Conservation (phyloP, 2,329 filamentous ascomycete species). For the Stagonosporopsis vannaccii region DNA sequence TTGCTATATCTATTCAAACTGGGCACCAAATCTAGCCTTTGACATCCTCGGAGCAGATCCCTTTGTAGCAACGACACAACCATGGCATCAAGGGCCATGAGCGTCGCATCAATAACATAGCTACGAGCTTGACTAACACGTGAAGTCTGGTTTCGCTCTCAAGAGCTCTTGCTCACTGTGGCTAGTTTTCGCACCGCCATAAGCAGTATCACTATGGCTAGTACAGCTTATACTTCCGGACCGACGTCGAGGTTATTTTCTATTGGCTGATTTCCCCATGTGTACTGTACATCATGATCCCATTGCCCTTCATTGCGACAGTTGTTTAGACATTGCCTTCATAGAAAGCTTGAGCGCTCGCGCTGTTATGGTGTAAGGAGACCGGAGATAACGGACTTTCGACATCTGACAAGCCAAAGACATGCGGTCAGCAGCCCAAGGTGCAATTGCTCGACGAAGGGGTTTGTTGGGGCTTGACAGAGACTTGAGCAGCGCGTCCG, state of each 20-base stretch:
- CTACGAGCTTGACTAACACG: background rate
- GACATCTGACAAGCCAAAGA: background rate
- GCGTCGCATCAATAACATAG: background rate
- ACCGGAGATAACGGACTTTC: background rate
- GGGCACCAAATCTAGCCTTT: background rate
- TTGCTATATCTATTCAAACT: background rate
- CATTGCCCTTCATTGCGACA: background rate
- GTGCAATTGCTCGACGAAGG: background rate
- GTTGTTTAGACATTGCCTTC: background rate
- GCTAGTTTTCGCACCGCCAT: background rate
- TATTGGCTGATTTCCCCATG: background rate
- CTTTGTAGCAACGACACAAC: background rate
- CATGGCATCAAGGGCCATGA: background rate
- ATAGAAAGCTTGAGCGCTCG: background rate
- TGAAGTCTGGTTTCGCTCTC: background rate
- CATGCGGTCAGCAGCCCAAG: background rate
- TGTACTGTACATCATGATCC: background rate
- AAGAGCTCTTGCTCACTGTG: background rate
- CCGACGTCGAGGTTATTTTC: background rate
- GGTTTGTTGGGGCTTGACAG: background rate
- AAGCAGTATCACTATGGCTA: background rate
- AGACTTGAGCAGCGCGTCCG: background rate
- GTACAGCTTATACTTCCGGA: background rate
- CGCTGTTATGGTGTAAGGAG: constrained; percentile 1
- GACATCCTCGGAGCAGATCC: background rate